Evolutionary conservation across 495 filamentous ascomycete species (phyloP).

Genomic region (Paragyromitra xinjiangensis): DNA sequence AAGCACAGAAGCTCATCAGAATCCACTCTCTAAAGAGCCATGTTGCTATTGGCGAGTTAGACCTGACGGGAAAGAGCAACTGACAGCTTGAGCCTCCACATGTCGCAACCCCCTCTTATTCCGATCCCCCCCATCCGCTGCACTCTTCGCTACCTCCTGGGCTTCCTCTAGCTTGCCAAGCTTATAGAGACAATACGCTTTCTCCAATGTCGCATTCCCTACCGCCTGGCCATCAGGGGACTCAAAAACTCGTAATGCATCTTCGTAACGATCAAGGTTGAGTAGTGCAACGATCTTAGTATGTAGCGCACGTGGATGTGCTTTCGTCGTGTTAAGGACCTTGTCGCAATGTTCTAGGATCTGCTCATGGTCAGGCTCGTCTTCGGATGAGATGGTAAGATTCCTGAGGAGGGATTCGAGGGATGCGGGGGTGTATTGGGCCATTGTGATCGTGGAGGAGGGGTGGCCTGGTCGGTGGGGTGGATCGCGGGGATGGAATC

Average conservation of each 20-base stretch:
- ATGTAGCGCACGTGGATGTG: constrained; percentile 73
- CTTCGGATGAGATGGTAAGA: constrained; percentile 67
- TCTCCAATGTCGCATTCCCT: constrained; percentile 76
- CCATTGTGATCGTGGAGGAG: constrained; percentile 29
- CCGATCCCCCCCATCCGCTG: constrained; percentile 56
- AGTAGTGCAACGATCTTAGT: constrained; percentile 84
- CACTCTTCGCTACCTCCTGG: constrained; percentile 65
- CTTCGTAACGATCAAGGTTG: constrained; percentile 92
- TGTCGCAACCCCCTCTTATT: constrained; percentile 74
- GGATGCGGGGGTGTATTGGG: constrained; percentile 51
- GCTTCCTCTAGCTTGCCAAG: constrained; percentile 78
- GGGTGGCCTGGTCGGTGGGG: not conserved
- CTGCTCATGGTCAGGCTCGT: constrained; percentile 77
- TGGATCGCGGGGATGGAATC: constrained; percentile 21
- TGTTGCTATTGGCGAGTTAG: not conserved
- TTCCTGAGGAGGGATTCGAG: constrained; percentile 56
- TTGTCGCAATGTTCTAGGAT: constrained; percentile 76
- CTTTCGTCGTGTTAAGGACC: constrained; percentile 69
- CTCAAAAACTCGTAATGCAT: constrained; percentile 80
- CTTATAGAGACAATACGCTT: constrained; percentile 93
- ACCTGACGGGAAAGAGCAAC: constrained; percentile 49
- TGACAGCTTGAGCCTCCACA: constrained; percentile 85
- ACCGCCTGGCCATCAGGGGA: constrained; percentile 70
- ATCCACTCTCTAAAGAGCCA: not conserved
- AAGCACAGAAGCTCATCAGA: not conserved